These are phyloP conservation scores for Vicia faba DNA, from an alignment of 306 rosid genomes.

Conservation along the genomic window DNA sequence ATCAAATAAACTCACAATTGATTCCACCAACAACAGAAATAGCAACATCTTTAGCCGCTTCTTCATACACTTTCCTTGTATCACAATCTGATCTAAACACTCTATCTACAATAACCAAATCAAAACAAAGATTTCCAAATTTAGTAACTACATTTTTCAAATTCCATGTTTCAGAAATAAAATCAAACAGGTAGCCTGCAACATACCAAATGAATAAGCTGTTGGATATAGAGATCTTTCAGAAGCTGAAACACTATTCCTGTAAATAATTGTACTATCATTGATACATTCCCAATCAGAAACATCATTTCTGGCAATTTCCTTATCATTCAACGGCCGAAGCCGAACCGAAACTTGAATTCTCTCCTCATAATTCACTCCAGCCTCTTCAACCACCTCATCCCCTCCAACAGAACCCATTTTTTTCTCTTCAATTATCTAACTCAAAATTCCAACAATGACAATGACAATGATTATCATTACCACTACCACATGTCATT, in stretches of 20 bases:
- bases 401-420: slow-evolving; percentile 79
- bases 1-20: slow-evolving; percentile 66
- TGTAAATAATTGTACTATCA: slow-evolving; percentile 74
- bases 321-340: slow-evolving; percentile 85
- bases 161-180: slow-evolving; percentile 20
- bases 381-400: slow-evolving; percentile 52
- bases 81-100: slow-evolving; percentile 79
- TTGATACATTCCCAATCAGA: slow-evolving; percentile 97
- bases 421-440: slow-evolving; percentile 28
- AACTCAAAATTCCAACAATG: not conserved
- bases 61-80: slow-evolving; percentile 88
- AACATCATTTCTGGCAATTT: slow-evolving; percentile 65
- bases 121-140: not conserved
- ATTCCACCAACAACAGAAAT: slow-evolving; percentile 91
- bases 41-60: slow-evolving; percentile 90
- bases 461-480: not conserved
- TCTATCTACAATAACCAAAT: slow-evolving; percentile 56
- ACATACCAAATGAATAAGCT: slow-evolving; percentile 85
- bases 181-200: not conserved
- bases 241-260: slow-evolving; percentile 83
- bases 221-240: slow-evolving; percentile 96
- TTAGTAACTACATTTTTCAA: slow-evolving; percentile 7
- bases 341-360: slow-evolving; percentile 86
- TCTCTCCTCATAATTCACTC: slow-evolving; percentile 57
- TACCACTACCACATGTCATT: slow-evolving; percentile 37